Conservation (phyloP, 2,329 filamentous ascomycete species). For the Fusarium nodosum region DNA sequence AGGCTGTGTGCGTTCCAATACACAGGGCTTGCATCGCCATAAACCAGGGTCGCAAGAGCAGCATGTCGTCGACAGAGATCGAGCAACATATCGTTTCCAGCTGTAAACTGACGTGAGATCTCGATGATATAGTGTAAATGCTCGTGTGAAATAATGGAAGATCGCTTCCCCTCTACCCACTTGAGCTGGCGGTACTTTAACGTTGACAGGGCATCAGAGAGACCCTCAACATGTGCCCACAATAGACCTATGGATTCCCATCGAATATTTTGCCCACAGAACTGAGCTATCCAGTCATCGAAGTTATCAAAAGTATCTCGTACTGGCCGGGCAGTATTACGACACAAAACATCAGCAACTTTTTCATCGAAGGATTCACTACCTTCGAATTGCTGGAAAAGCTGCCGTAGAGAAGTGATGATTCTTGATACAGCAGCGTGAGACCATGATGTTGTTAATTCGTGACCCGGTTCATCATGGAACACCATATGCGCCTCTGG, state of each 20-base stretch:
- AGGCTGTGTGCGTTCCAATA: slow-evolving; percentile 58
- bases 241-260: slow-evolving; percentile 62
- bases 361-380: slow-evolving; percentile 53
- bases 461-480: slow-evolving; percentile 8
- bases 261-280: slow-evolving; percentile 56
- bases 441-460: slow-evolving; percentile 52
- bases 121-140: slow-evolving; percentile 52
- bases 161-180: slow-evolving; percentile 10
- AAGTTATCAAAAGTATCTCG: slow-evolving; percentile 53
- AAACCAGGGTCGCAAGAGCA: slow-evolving; percentile 55
- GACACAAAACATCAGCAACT: slow-evolving; percentile 55
- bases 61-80: slow-evolving; percentile 53
- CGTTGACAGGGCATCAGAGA: slow-evolving; percentile 33
- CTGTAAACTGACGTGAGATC: slow-evolving; percentile 47
- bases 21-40: slow-evolving; percentile 57
- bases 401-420: slow-evolving; percentile 52
- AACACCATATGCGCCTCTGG: slow-evolving; percentile 33
- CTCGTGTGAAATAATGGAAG: slow-evolving; percentile 15
- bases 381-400: slow-evolving; percentile 49
- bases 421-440: slow-evolving; percentile 52
- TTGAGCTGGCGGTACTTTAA: slow-evolving; percentile 26
- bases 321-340: slow-evolving; percentile 57
- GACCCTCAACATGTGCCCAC: slow-evolving; percentile 47
- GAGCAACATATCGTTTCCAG: slow-evolving; percentile 57
- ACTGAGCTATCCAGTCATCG: slow-evolving; percentile 56